A percentile compares a stretch with the other conserved stretches of the same genome.
Conservation (phyloP, 495 filamentous ascomycete genomes). For the Aspergillus diversus region DNA sequence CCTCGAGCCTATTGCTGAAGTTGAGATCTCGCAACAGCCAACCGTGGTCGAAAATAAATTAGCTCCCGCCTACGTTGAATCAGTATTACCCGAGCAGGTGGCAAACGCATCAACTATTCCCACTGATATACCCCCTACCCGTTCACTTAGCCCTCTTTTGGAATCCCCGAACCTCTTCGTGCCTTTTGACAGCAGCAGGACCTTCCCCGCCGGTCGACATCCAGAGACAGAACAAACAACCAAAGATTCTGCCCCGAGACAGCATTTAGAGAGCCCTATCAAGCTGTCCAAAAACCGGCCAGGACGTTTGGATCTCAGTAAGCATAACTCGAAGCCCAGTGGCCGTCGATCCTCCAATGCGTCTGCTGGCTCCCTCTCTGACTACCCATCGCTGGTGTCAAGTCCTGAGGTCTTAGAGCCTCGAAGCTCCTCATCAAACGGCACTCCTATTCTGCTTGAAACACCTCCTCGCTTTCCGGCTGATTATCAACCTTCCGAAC, state of each 20-base stretch:
- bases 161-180: conserved; percentile 15
- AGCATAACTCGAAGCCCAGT: conserved; percentile 26
- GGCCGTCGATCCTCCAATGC: conserved; percentile 36
- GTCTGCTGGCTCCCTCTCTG: conserved; percentile 42
- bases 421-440: conserved; percentile 37
- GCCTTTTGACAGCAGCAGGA: conserved; percentile 3
- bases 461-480: conserved; percentile 33
- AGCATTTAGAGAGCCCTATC: conserved; percentile 46
- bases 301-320: conserved; percentile 31
- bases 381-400: conserved; percentile 41
- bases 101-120: neutral
- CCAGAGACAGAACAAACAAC: conserved; percentile 11
- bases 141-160: conserved; percentile 3
- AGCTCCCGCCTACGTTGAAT: neutral
- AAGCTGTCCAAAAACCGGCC: conserved; percentile 40
- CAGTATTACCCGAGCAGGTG: neutral
- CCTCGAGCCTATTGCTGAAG: conserved; percentile 7
- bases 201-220: neutral
- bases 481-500: conserved; percentile 19
- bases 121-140: neutral
- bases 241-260: conserved; percentile 21
- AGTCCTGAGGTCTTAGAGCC: conserved; percentile 37
- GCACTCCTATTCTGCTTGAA: conserved; percentile 30
- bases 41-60: neutral
- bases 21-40: neutral